Evolutionary conservation across 2,329 filamentous ascomycete species (phyloP), one percentile per base, ranked within the genome.

Genomic region (Diaporthe vaccinii): DNA sequence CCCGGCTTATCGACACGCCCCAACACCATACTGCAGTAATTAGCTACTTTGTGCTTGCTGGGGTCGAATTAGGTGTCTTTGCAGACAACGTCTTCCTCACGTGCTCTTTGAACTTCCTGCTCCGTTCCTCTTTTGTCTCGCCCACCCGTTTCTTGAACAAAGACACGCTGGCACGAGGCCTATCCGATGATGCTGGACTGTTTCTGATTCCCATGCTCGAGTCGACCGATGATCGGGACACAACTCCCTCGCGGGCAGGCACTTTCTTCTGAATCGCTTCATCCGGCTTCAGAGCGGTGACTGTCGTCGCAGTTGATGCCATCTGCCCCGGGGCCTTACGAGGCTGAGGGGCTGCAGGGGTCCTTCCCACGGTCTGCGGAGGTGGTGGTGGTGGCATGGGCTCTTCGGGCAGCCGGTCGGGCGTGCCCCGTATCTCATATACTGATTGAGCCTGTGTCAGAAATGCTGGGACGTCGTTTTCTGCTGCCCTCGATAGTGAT

Each of bases 51-150:
- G 51, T 73, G 41, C 62, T 73, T 31, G 57, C 46, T 25, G 46
- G 36, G 17, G 69, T 71, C 39, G 62, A 73, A 28, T 22, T 31
- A 4, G 73, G 62, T 39, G 62, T 59, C n/a, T 59, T 53, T 4
- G 28, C n/a, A 28, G 57, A 39, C 28, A 46, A 10, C 20, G n/a
- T 36, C 57, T 55, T 75, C 25, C 34, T 73, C 31, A 73, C 2
- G 41, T 61, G 74, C 28, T 59, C 57, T 41, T 59, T 53, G 36
- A 73, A 20, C 15, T 41, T 75, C 58, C 20, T 73, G 70, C 75
- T 75, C 17, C 75, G 72, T 34, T 73, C 59, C 44, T 44, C 72
- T 20, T 53, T 39, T 25, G 72, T 74, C 34, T 76, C 69, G 14
- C 58, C 62, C 39, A 20, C 10, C 15, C 73, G 75, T 51, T 44